These are phyloP conservation scores for Pharus latifolius DNA, from an alignment of 176 grass and related monocot species.

Conservation along the genomic window DNA sequence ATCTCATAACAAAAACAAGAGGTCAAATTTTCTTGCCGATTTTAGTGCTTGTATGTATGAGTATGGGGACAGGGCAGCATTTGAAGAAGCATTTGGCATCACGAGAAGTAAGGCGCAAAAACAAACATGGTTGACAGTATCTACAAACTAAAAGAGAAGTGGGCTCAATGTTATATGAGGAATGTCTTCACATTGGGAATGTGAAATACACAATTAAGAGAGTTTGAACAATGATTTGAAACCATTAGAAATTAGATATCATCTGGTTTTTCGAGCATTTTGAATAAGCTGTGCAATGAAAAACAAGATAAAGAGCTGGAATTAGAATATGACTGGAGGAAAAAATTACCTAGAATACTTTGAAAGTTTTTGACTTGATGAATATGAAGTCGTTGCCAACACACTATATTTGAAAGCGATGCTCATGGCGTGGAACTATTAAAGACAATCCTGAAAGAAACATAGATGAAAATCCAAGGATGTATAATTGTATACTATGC, in stretches of 20 bases:
- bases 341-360: neutral
- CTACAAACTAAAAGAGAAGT: neutral
- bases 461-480: too few species aligned
- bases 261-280: neutral
- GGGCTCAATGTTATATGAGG: too few species aligned
- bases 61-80: neutral
- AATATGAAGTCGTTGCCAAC: too few species aligned
- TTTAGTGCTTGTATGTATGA: neutral
- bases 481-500: too few species aligned
- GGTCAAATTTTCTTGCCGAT: neutral
- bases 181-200: too few species aligned
- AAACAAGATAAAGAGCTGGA: neutral
- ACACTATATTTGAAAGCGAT: too few species aligned
- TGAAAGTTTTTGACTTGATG: too few species aligned
- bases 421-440: too few species aligned
- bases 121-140: neutral
- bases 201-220: neutral
- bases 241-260: neutral
- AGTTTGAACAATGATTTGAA: neutral
- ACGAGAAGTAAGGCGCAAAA: neutral
- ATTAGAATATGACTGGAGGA: neutral
- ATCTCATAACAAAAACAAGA: neutral
- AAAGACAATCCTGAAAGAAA: too few species aligned
- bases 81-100: neutral
- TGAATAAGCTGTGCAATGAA: neutral